A percentile compares a stretch with the other conserved stretches of the same genome.
Evolutionary conservation across 2,329 filamentous ascomycete genomes (phyloP).

Genomic region (Fusarium anthophilum): DNA sequence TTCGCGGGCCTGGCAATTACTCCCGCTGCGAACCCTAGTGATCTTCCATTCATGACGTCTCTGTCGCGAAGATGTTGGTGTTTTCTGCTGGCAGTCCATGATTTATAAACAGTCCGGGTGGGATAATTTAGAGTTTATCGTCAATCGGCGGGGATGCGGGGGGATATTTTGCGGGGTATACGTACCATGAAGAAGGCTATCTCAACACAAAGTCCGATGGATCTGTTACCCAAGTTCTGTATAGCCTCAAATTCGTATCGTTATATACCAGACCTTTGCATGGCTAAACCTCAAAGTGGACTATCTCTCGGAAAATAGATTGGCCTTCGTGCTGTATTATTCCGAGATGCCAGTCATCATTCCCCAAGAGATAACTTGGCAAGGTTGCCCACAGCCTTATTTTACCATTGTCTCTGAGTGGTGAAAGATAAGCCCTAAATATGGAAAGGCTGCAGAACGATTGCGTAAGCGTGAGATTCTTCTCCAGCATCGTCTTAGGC

Average conservation of each 20-base stretch:
- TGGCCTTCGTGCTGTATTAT: too few relatives aligned
- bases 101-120: neutral
- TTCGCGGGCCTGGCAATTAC: rapidly evolving
- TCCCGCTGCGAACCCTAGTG: too few relatives aligned
- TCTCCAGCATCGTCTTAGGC: too few relatives aligned
- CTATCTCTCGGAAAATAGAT: rapidly evolving
- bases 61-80: rapidly evolving
- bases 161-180: neutral
- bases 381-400: neutral
- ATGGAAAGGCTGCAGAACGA: neutral
- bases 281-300: rapidly evolving
- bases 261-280: neutral
- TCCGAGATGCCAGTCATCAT: neutral
- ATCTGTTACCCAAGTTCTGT: neutral
- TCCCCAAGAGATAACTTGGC: too few relatives aligned
- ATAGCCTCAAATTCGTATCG: neutral
- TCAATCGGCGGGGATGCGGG: neutral
- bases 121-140: neutral
- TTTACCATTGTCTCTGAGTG: neutral
- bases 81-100: neutral
- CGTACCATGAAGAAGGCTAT: neutral
- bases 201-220: neutral
- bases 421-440: neutral
- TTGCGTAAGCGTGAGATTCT: neutral
- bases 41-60: neutral